These are phyloP conservation scores for Mycena galericulata DNA, from an alignment of 768 basidiomycete genomes.

Conservation along the genomic window DNA sequence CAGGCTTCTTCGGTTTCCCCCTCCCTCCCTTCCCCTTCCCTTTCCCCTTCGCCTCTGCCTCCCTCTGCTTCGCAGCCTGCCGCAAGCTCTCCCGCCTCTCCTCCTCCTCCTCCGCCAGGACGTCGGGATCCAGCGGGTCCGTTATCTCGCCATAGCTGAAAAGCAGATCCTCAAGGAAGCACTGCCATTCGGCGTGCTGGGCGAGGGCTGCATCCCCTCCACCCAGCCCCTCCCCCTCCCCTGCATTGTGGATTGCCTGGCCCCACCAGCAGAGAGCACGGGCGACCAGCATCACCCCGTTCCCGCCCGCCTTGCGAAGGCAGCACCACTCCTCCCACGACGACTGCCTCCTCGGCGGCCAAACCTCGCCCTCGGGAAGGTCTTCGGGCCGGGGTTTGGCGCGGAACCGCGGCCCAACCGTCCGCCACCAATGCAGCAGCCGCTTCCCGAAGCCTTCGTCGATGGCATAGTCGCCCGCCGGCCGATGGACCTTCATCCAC, in stretches of 20 bases:
- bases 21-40: too few species aligned
- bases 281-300: not conserved
- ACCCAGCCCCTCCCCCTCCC: not conserved
- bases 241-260: not conserved
- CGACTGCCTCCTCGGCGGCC: not conserved
- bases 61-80: too few species aligned
- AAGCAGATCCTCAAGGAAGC: slow-evolving; percentile 5
- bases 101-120: not conserved
- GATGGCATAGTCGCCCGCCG: not conserved
- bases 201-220: not conserved
- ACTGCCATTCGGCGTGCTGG: not conserved
- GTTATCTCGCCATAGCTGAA: not conserved
- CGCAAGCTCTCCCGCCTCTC: not conserved
- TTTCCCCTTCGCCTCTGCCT: too few species aligned
- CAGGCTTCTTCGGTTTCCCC: too few species aligned
- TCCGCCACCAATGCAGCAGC: slow-evolving; percentile 11
- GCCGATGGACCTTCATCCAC: slow-evolving; percentile 22
- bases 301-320: not conserved
- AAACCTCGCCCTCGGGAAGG: not conserved
- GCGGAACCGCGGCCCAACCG: not conserved
- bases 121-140: not conserved
- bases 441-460: not conserved
- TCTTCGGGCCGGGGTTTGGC: not conserved
- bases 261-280: slow-evolving; percentile 19
- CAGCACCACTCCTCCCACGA: not conserved